These are phyloP conservation scores for Saturnispora ahearnii DNA, from an alignment of 805 yeast genomes.

Conservation along the genomic window DNA sequence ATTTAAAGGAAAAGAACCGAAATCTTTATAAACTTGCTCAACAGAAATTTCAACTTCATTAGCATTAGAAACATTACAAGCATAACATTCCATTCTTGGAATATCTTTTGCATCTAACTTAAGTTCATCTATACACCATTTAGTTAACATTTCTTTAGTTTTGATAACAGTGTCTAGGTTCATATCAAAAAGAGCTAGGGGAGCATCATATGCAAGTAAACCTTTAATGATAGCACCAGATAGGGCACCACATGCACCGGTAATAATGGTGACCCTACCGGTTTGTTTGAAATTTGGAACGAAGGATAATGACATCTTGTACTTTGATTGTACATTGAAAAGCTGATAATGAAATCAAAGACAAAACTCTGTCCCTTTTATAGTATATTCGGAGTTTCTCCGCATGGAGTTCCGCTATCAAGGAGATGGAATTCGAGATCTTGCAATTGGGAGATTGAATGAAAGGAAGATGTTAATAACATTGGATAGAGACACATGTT, in stretches of 20 bases:
- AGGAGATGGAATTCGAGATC: not conserved
- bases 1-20: conserved; percentile 52
- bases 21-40: conserved; percentile 44
- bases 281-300: conserved; percentile 61
- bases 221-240: conserved; percentile 59
- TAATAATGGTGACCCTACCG: conserved; percentile 61
- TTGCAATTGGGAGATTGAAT: no score
- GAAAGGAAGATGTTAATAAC: no score
- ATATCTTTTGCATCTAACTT: conserved; percentile 20
- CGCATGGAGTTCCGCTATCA: conserved; percentile 4
- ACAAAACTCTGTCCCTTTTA: not conserved
- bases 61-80: conserved; percentile 65
- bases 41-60: conserved; percentile 49
- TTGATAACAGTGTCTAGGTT: conserved; percentile 49
- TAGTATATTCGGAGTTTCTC: conserved; percentile 1
- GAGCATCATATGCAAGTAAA: conserved; percentile 67
- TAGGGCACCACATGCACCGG: conserved; percentile 80
- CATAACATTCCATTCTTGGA: conserved; percentile 51
- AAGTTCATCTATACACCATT: conserved; percentile 23
- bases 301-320: conserved; percentile 14
- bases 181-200: conserved; percentile 63
- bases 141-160: conserved; percentile 40
- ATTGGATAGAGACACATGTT: no score
- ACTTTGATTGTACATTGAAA: not conserved
- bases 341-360: not conserved